Conservation (phyloP, 148 eudicot genomes). For the Amaranthus palmeri region DNA sequence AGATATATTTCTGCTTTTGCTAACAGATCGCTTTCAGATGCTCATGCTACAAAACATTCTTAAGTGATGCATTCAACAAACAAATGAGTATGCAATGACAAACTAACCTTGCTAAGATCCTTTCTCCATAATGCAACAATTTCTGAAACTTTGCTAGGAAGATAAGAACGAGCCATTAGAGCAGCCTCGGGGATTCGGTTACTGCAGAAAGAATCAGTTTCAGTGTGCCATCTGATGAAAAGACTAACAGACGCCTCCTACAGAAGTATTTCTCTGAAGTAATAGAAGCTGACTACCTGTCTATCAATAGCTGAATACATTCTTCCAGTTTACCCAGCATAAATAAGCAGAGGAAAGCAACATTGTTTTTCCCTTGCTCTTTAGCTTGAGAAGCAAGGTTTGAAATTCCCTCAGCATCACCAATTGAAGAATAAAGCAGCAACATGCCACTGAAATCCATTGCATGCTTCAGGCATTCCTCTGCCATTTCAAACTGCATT, state of each 20-base stretch:
- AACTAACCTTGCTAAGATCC: conserved; percentile 76
- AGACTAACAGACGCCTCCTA: background rate
- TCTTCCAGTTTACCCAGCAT: conserved; percentile 90
- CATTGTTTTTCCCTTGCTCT: conserved; percentile 90
- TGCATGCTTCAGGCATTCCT: conserved; percentile 82
- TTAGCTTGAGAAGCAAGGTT: conserved; percentile 69
- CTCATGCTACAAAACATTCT: background rate
- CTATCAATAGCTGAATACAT: conserved; percentile 85
- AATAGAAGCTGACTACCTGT: conserved; percentile 44
- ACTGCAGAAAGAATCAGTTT: conserved; percentile 44
- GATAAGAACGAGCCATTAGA: conserved; percentile 91
- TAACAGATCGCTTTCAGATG: background rate
- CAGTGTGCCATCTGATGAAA: conserved; percentile 1
- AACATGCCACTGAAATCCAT: conserved; percentile 93
- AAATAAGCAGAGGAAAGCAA: conserved; percentile 85
- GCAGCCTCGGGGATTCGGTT: conserved; percentile 98
- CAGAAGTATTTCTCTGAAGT: conserved; percentile 6
- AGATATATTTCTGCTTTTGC: background rate
- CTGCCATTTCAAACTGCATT: conserved; percentile 91
- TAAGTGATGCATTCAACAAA: background rate
- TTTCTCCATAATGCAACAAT: conserved; percentile 89
- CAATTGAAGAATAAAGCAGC: conserved; percentile 91
- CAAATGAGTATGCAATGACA: conserved; percentile 9
- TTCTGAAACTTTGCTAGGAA: conserved; percentile 94
- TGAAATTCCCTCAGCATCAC: conserved; percentile 87